Conservation (phyloP, 208 protist genomes). For the Wallacemonas sp. region DNA sequence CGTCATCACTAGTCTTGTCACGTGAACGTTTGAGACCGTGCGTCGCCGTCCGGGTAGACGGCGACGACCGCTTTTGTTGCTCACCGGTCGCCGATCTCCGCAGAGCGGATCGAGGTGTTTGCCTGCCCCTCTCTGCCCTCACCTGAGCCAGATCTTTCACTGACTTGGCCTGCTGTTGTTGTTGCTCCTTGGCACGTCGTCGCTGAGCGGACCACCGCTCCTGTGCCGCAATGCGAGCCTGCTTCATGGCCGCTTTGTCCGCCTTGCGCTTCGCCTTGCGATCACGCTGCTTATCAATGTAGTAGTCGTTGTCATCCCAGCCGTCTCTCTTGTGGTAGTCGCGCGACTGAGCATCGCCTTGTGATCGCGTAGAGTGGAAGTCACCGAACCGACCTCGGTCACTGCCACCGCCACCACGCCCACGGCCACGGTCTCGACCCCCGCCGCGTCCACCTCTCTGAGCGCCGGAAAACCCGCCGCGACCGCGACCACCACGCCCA, state of each 20-base stretch:
- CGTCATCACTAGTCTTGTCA: background rate
- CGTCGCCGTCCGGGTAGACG: too few species aligned
- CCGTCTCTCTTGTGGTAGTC: conserved; percentile 18
- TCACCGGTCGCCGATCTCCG: too few species aligned
- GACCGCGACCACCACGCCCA: conserved; percentile 10
- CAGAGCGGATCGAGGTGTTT: too few species aligned
- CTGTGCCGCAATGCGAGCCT: conserved; percentile 53
- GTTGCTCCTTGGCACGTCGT: conserved; percentile 17
- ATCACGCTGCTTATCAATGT: conserved; percentile 39
- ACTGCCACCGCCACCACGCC: conserved; percentile 11
- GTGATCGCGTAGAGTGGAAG: background rate
- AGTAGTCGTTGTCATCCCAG: conserved; percentile 4
- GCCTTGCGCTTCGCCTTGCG: conserved; percentile 61
- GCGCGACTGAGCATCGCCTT: background rate
- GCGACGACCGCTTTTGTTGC: too few species aligned
- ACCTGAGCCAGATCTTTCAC: too few species aligned
- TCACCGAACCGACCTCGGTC: background rate
- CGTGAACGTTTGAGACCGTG: too few species aligned
- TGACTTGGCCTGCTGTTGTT: conserved; percentile 14
- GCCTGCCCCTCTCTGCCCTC: too few species aligned
- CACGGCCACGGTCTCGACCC: background rate
- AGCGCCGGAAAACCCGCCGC: conserved; percentile 8
- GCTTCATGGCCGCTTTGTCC: conserved; percentile 44
- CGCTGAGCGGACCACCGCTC: conserved; percentile 48
- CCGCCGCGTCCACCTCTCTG: background rate